Conservation (phyloP, 129 eudicot genomes). For the Flaveria linearis region DNA sequence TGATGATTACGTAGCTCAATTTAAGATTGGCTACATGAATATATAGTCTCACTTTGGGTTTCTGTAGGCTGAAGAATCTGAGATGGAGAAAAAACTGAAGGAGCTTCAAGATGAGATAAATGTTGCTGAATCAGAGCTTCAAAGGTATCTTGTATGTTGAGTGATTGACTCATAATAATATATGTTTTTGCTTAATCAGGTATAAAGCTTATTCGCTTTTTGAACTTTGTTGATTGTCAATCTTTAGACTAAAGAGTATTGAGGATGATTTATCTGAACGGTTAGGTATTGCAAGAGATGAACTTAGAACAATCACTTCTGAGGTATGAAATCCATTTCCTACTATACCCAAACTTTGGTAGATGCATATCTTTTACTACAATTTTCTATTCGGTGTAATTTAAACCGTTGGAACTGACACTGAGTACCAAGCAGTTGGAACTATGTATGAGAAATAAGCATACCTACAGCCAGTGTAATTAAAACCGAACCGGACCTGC, state of each 20-base stretch:
- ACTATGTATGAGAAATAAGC: constrained; percentile 4
- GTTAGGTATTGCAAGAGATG: constrained; percentile 42
- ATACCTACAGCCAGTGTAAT: too few relatives aligned
- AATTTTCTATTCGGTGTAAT: constrained; percentile 13
- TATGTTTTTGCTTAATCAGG: constrained; percentile 16
- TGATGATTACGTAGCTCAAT: neutral
- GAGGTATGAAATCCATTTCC: constrained; percentile 47
- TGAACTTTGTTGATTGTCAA: constrained; percentile 34
- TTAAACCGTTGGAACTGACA: neutral
- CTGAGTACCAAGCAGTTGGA: neutral
- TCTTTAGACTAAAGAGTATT: constrained; percentile 56
- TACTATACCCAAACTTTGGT: constrained; percentile 11
- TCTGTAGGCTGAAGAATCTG: constrained; percentile 79
- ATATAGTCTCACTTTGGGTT: constrained; percentile 11
- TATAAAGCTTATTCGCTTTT: constrained; percentile 22
- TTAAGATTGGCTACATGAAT: neutral
- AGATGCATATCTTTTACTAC: neutral
- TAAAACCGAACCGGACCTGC: too few relatives aligned
- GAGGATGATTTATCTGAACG: constrained; percentile 54
- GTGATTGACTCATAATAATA: neutral
- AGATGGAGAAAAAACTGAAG: constrained; percentile 66
- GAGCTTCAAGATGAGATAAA: constrained; percentile 63
- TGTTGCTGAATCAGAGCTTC: constrained; percentile 44
- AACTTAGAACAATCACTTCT: constrained; percentile 34
- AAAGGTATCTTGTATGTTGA: constrained; percentile 48